phyloP scores from a whole-genome alignment of 2,329 filamentous ascomycete species.

The Apiospora hydei region DNA sequence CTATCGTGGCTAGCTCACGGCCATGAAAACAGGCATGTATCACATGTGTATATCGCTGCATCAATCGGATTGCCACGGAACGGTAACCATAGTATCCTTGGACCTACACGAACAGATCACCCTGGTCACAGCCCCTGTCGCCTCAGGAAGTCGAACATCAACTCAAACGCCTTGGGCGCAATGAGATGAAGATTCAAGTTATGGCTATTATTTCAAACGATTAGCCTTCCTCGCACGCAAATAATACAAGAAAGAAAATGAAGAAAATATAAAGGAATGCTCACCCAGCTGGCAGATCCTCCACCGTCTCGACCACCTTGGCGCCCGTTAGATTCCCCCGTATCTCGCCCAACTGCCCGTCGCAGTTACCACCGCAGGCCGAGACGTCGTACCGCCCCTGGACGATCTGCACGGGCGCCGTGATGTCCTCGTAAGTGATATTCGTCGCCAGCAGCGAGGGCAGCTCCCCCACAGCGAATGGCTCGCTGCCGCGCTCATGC shows the following conservation, averaged over 20 bases:
- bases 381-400: constrained; percentile 41
- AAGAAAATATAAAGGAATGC: constrained; percentile 22
- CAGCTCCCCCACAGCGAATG: constrained; percentile 41
- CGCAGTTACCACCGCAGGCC: constrained; percentile 41
- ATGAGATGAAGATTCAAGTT: constrained; percentile 41
- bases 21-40: neutral
- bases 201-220: constrained; percentile 30
- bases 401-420: constrained; percentile 37
- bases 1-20: too few species aligned
- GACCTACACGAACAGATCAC: neutral
- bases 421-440: constrained; percentile 33
- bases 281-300: constrained; percentile 41
- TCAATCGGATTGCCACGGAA: neutral
- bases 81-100: neutral
- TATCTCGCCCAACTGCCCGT: constrained; percentile 34
- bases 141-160: constrained; percentile 38
- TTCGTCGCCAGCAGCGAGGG: constrained; percentile 37
- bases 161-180: constrained; percentile 37
- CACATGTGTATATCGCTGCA: too few species aligned
- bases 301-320: constrained; percentile 36
- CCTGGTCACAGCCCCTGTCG: constrained; percentile 32
- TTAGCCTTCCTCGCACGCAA: too few species aligned
- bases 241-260: neutral
- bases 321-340: constrained; percentile 33
- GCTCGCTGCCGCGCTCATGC: constrained; percentile 37